Evolutionary conservation across 148 eudicot species (phyloP), one percentile per base, ranked within the genome.

Genomic region (Heliosperma pusillum): DNA sequence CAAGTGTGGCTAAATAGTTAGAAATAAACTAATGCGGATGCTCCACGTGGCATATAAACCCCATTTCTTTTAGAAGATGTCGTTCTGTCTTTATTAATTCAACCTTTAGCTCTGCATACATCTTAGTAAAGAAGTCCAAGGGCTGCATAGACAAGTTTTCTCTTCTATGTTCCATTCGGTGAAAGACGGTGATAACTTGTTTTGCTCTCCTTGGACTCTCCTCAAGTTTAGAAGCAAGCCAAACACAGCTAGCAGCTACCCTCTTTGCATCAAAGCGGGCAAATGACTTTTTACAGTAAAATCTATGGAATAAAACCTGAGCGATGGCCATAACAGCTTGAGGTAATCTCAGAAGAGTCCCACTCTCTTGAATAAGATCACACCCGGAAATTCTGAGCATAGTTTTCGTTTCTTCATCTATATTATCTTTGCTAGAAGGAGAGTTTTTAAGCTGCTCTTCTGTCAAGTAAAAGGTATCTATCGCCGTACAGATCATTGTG

Each of bases 261-360:
- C 97, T 87, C 98, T 94, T 94, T 79, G 88, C 98, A 73, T 89
- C 89, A 77, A 91, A 94, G 63, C 97, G 95, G 60, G 81, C 96
- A 77, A 94, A 88, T 61, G 98, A 94, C 66, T 94, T 94, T 79
- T 94, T 94, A 88, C 96, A 94, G 82, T 90, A 91, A 76, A 94
- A 94, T 17, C 98, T 96, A 79, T 94, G 98, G 40, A 94, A 90
- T 53, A 94, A 76, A 78, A 94, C 98, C 84, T 94, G 98, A 21
- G 96, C 96, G 52, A 96, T 92, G 1, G 97, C 98, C 98, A 94
- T 94, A 74, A 90, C 92, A 40, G 93, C 93, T 83, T 94, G 97
- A 60, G 97, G 97, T 82, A 90, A 68, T 82, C 70, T 85, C 36
- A 94, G 93, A 65, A 94, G 85, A 76, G 90, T 94, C 74, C 97